Evolutionary conservation across 169 alveolate species (phyloP), one percentile per base, ranked within the genome.

Genomic region (Plasmodium malariae): DNA sequence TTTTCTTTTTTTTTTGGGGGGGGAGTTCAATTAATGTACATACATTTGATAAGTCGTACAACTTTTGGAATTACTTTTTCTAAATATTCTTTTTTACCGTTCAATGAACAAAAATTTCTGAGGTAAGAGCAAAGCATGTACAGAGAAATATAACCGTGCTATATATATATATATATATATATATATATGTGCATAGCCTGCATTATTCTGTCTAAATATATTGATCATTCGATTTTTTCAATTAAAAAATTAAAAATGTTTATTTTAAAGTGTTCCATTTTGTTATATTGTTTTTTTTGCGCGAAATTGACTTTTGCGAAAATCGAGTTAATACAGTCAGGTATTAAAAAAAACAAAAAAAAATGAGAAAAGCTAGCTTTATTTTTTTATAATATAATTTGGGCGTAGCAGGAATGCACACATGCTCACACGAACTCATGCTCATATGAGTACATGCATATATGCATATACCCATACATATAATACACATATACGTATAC

Each of bases 311-410:
- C 26, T 26, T 51, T 28, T 12, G 80, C 67, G 9, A 65, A 78
- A 24, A 48, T 78, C 11, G 76, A 78, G 24, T 11, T 78, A 6
- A 62, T 78, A 78, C 43, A 62, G 26, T 78, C 89, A 37, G 89
- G 89, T 78, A 40, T 28, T 34, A 12, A 72, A 21, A 49, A 17
- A 40, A 32, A n/a, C 28, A 26, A 26, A 21, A 60, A 76, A 59
- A 32, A 28, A 17, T 7, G 54, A 63, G 45, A 76, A 62, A 9
- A n/a, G 14, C 9, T 40, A 30, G 43, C 17, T 43, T 69, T 54
- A 17, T 51, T 37, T 28, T 67, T 24, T 19, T 45, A n/a, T n/a
- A n/a, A n/a, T n/a, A n/a, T n/a, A n/a, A n/a, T n/a, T n/a, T n/a
- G n/a, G n/a, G n/a, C n/a, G n/a, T n/a, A n/a, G n/a, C n/a, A n/a